phyloP scores from a whole-genome alignment of 228 moss, liverwort and hornwort species.

The Sphagnum magellanicum region DNA sequence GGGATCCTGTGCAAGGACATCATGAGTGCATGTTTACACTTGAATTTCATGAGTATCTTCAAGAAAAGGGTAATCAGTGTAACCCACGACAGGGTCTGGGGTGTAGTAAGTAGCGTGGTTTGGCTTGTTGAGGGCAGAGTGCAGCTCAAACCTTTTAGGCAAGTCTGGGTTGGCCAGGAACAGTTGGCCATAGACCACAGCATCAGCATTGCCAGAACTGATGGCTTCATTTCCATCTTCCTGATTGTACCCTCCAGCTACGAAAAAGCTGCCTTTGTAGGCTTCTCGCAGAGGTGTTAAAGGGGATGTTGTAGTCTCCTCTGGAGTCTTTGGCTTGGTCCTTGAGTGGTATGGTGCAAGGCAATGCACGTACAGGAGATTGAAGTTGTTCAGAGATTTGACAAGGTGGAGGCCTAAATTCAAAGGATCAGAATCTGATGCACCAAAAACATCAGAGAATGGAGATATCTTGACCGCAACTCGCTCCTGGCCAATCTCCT shows the following conservation, averaged over 20 bases:
- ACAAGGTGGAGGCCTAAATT: slow-evolving; percentile 19
- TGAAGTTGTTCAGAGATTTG: slow-evolving; percentile 33
- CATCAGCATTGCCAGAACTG: slow-evolving; percentile 47
- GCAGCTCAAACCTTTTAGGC: slow-evolving; percentile 36
- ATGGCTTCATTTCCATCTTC: slow-evolving; percentile 38
- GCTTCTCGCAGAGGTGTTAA: slow-evolving; percentile 33
- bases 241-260: slow-evolving; percentile 44
- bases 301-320: neutral
- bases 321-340: neutral
- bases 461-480: slow-evolving; percentile 55
- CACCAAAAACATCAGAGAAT: slow-evolving; percentile 32
- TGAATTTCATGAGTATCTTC: slow-evolving; percentile 5
- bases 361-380: slow-evolving; percentile 33
- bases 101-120: slow-evolving; percentile 45
- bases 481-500: slow-evolving; percentile 30
- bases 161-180: slow-evolving; percentile 78
- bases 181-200: slow-evolving; percentile 44
- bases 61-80: slow-evolving; percentile 70
- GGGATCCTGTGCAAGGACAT: neutral
- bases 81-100: slow-evolving; percentile 54
- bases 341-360: slow-evolving; percentile 18
- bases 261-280: slow-evolving; percentile 31
- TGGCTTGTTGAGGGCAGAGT: slow-evolving; percentile 49
- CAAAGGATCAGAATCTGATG: slow-evolving; percentile 13
- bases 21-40: neutral